A percentile compares a stretch with the other conserved stretches of the same genome.
These are phyloP conservation scores for Microthlaspi erraticum DNA, from an alignment of 345 rosid species.

Conservation along the genomic window DNA sequence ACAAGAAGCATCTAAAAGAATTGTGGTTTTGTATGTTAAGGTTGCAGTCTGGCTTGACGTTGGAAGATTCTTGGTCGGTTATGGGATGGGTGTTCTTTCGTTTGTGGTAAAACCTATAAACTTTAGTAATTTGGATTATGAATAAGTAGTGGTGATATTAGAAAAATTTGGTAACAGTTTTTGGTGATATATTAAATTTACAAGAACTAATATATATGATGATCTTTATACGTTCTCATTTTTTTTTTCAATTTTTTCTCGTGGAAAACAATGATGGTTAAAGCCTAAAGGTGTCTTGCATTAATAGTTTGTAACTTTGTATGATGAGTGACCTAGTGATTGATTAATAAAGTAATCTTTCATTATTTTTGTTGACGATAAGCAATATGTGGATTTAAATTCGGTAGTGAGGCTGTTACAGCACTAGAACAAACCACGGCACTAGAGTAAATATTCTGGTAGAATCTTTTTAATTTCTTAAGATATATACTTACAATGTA, in stretches of 20 bases:
- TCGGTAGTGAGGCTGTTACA: too few species aligned
- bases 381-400: too few species aligned
- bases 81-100: slow-evolving; percentile 76
- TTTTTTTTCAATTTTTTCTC: not conserved
- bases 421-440: too few species aligned
- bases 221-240: not conserved
- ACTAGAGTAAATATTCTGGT: too few species aligned
- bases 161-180: too few species aligned
- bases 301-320: not conserved
- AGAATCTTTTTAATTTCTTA: too few species aligned
- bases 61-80: slow-evolving; percentile 71
- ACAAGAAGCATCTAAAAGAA: not conserved
- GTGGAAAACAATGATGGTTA: not conserved
- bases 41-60: slow-evolving; percentile 60
- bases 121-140: not conserved
- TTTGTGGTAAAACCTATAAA: slow-evolving; percentile 62
- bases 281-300: not conserved
- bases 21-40: slow-evolving; percentile 40
- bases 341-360: not conserved
- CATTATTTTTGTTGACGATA: too few species aligned
- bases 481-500: too few species aligned
- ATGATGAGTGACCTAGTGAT: not conserved
- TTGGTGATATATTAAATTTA: not conserved
- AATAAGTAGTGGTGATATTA: not conserved
- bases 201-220: not conserved